Conservation (phyloP, 495 filamentous ascomycete genomes). For the Venustampulla echinocandica region DNA sequence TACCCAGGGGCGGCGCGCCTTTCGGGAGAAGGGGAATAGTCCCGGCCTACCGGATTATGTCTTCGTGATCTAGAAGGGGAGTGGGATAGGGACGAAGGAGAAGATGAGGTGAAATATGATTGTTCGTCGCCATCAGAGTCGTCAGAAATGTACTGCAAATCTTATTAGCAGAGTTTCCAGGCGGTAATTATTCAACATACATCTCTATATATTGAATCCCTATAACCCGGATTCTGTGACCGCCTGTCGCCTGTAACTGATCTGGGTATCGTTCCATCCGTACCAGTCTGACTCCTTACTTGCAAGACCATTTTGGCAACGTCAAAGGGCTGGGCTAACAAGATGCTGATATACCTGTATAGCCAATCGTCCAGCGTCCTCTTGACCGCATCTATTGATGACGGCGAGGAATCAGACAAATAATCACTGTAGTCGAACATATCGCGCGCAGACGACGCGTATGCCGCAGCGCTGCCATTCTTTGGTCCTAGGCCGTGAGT, state of each 20-base stretch:
- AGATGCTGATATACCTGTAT: conserved; percentile 75
- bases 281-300: conserved; percentile 48
- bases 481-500: conserved; percentile 28
- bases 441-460: conserved; percentile 71
- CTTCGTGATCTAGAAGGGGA: conserved; percentile 42
- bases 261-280: conserved; percentile 26
- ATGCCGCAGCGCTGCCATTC: conserved; percentile 41
- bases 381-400: conserved; percentile 59
- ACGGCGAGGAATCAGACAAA: conserved; percentile 66
- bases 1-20: conserved; percentile 32
- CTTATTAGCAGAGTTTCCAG: conserved; percentile 7
- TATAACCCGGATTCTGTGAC: conserved; percentile 28
- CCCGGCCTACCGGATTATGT: conserved; percentile 39
- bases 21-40: conserved; percentile 28
- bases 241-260: conserved; percentile 20
- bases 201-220: conserved; percentile 37
- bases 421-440: conserved; percentile 88
- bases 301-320: conserved; percentile 91
- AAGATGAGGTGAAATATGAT: conserved; percentile 73
- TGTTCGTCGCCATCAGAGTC: conserved; percentile 73
- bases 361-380: conserved; percentile 68
- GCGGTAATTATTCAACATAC: conserved; percentile 29
- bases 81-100: conserved; percentile 42
- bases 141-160: conserved; percentile 35
- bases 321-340: conserved; percentile 93